Conservation (phyloP, 1,139 yeast genomes). For the Geotrichum macrosporum region DNA sequence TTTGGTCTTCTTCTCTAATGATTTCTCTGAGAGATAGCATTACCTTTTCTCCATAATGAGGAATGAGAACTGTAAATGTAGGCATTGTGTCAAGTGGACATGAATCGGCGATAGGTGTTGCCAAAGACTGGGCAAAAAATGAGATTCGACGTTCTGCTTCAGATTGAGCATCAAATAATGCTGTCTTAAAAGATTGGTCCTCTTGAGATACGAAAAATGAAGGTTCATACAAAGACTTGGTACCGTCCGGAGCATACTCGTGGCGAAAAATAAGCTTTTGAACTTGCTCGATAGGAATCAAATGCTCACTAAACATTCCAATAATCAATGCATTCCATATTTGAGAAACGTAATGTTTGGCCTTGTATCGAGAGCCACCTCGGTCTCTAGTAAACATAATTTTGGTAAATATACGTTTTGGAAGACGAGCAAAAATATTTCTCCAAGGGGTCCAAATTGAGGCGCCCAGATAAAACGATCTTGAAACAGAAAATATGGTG, state of each 20-base stretch:
- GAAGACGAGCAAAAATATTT: constrained; percentile 67
- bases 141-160: constrained; percentile 81
- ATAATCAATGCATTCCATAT: constrained; percentile 77
- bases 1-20: constrained; percentile 54
- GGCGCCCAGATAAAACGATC: constrained; percentile 70
- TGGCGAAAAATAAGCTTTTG: constrained; percentile 50
- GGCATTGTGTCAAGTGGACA: constrained; percentile 73
- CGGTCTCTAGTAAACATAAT: constrained; percentile 51
- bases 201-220: constrained; percentile 71
- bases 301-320: constrained; percentile 72
- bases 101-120: constrained; percentile 74
- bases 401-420: constrained; percentile 67
- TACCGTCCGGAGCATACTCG: constrained; percentile 41
- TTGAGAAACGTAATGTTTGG: constrained; percentile 55
- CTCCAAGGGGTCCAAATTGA: constrained; percentile 87
- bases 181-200: constrained; percentile 45
- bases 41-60: constrained; percentile 79
- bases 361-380: constrained; percentile 40
- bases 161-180: constrained; percentile 51
- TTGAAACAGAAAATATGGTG: constrained; percentile 62
- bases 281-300: constrained; percentile 68
- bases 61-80: constrained; percentile 74
- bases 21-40: constrained; percentile 61
- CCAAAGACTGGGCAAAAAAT: constrained; percentile 81
- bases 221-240: constrained; percentile 45